Conservation (phyloP, 345 rosid species). For the Gossypium arboreum region DNA sequence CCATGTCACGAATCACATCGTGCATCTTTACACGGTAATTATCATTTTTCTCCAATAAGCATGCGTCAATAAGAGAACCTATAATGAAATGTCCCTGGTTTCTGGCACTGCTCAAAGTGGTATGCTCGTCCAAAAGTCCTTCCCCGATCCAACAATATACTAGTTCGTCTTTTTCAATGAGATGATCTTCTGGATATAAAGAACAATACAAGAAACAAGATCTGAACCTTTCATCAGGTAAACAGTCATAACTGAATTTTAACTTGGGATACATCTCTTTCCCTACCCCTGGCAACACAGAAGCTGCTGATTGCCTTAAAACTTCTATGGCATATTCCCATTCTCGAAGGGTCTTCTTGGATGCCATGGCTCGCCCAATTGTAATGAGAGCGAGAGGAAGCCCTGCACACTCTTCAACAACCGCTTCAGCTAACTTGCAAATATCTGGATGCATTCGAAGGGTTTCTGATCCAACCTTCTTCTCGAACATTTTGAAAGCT, state of each 20-base stretch:
- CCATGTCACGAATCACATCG: no score
- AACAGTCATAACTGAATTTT: not conserved
- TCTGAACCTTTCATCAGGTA: not conserved
- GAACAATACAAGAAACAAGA: not conserved
- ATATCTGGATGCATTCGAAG: conserved; percentile 8
- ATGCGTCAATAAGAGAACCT: conserved; percentile 15
- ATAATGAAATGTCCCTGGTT: no score
- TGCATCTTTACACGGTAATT: not conserved
- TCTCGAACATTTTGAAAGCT: not conserved
- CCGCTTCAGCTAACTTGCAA: not conserved
- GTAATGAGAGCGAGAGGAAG: conserved; percentile 26
- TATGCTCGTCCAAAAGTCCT: conserved; percentile 10
- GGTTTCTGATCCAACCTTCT: not conserved
- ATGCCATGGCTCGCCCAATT: conserved; percentile 14
- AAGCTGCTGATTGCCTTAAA: not conserved
- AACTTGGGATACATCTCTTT: not conserved
- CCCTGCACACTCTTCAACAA: conserved; percentile 10
- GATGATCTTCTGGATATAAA: conserved; percentile 23
- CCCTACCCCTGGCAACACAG: not conserved
- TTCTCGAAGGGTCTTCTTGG: not conserved
- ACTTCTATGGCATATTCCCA: not conserved
- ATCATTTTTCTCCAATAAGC: conserved; percentile 19
- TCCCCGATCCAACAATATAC: conserved; percentile 45
- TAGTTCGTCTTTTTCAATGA: conserved; percentile 29
- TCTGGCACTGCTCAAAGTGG: not conserved